Evolutionary conservation across 768 basidiomycete species (phyloP), one percentile per base, ranked within the genome.

Genomic region (Tylopilus sp.): DNA sequence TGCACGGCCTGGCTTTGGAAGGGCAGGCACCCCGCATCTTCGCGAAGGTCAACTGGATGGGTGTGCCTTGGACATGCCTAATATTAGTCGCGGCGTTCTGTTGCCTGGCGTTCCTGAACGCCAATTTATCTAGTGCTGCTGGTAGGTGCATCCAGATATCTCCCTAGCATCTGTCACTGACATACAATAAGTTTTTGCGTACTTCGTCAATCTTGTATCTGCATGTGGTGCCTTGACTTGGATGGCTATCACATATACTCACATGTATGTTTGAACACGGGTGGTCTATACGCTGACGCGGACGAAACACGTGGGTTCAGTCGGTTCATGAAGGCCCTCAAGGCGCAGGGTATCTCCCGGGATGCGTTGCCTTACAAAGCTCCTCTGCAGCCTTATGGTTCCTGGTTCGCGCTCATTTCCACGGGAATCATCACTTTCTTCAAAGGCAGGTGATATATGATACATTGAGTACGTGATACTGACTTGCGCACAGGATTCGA

Each of bases 41-140:
- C 33, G 61, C 73, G 0, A 71, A 73, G 47, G 79, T 77, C 50
- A 80, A 79, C 6, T 74, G 74, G 61, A 71, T 26, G 28, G 42
- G 21, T 14, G 44, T 45, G 13, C 44, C 42, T 2, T 47, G 63
- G 53, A 61, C 65, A 3, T 33, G 55, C 21, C n/a, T 29, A 13
- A 19, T 48, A 14, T 56, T 82, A 11, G 86, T 81, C 61, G 79
- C 79, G 8, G 48, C 67, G 9, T 85, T 84, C 72, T 81, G 80
- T 56, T 66, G 66, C 22, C 71, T 87, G 17, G 81, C 82, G 5
- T 87, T 81, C 71, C 72, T 87, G 54, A 86, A 86, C 53, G 78
- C 83, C 25, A 36, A 36, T 4, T 70, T 76, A 0, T 79, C 80
- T 1, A 74, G 80, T 57, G 74, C 81, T 14, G 76, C 76, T 70